A percentile compares a stretch with the other conserved stretches of the same genome.
These are phyloP conservation scores for Aegle marmelos DNA, from an alignment of 345 rosid species.

Conservation along the genomic window DNA sequence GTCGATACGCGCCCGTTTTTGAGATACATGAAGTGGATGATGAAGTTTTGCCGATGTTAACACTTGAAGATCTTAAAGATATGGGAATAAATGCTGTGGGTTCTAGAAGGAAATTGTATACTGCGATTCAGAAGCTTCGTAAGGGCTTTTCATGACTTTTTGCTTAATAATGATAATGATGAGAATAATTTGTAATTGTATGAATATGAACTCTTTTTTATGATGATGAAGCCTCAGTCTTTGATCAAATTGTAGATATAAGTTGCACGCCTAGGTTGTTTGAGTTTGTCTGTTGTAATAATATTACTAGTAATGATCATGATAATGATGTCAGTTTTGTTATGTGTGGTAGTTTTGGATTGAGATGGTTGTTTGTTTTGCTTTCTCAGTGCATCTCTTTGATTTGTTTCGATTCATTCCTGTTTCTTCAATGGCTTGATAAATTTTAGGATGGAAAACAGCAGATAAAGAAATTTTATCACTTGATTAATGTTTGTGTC, in stretches of 20 bases:
- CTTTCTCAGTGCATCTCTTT: neutral
- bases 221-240: conserved; percentile 8
- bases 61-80: conserved; percentile 75
- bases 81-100: conserved; percentile 82
- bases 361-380: neutral
- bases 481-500: neutral
- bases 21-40: conserved; percentile 77
- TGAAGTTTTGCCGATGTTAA: conserved; percentile 69
- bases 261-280: conserved; percentile 25
- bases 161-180: neutral
- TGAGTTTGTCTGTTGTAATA: conserved; percentile 9
- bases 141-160: conserved; percentile 57
- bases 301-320: neutral
- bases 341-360: neutral
- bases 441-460: neutral
- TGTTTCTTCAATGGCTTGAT: neutral
- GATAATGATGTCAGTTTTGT: neutral
- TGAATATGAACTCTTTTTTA: neutral
- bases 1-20: conserved; percentile 67
- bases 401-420: neutral
- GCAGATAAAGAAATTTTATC: neutral
- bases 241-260: conserved; percentile 17
- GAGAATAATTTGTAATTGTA: neutral
- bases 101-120: conserved; percentile 62
- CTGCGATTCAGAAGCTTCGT: conserved; percentile 68